Evolutionary conservation across 805 yeast genomes (phyloP).

Genomic region (Wickerhamiella vanderwaltii): DNA sequence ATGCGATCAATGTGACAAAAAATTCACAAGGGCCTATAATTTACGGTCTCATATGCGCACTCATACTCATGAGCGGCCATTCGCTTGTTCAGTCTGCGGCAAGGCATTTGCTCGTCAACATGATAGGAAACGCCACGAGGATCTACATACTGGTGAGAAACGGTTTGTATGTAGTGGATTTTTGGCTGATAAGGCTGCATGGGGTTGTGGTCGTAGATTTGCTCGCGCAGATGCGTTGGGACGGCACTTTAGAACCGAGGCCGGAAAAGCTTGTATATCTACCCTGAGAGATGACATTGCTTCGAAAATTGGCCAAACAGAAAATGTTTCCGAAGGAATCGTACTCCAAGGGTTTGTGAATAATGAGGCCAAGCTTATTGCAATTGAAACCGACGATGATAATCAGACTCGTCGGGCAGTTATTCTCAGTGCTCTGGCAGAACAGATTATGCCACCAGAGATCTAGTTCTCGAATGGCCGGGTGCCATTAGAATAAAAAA

Average conservation of each 20-base stretch:
- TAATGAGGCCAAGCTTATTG: constrained; percentile 18
- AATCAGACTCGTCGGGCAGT: constrained; percentile 22
- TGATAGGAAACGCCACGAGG: constrained; percentile 65
- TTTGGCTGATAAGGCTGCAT: constrained; percentile 41
- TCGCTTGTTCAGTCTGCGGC: constrained; percentile 48
- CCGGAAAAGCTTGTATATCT: constrained; percentile 56
- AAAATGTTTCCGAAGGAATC: constrained; percentile 21
- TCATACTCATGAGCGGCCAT: constrained; percentile 66
- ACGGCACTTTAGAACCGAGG: constrained; percentile 63
- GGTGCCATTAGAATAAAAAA: no score
- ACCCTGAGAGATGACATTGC: constrained; percentile 45
- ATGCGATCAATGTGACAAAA: constrained; percentile 74
- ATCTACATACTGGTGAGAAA: constrained; percentile 61
- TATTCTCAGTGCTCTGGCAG: constrained; percentile 21
- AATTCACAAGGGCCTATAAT: constrained; percentile 87
- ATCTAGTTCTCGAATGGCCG: no score
- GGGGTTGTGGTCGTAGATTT: constrained; percentile 69
- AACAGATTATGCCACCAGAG: constrained; percentile 16
- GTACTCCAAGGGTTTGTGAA: constrained; percentile 15
- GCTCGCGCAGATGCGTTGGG: constrained; percentile 71
- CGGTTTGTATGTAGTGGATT: constrained; percentile 55
- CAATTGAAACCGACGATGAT: constrained; percentile 15
- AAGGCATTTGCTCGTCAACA: constrained; percentile 67
- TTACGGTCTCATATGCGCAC: constrained; percentile 83
- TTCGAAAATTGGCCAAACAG: constrained; percentile 15